These are phyloP conservation scores for Crithidia sp. DNA, from an alignment of 208 protist species.

Conservation along the genomic window DNA sequence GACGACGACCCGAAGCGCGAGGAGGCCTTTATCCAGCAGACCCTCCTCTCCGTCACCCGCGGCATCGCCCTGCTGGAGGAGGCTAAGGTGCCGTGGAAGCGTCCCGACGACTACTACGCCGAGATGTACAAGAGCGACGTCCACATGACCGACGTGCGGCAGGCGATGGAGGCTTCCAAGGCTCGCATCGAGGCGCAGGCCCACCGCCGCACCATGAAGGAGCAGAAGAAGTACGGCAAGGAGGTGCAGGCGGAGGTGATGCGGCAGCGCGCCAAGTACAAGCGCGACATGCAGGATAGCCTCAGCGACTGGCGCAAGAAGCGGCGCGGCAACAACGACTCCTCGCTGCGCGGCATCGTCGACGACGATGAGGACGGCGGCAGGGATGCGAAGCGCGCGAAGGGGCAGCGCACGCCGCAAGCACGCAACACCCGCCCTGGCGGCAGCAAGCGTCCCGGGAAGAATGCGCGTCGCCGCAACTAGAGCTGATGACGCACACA, in stretches of 20 bases:
- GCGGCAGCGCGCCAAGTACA: conserved; percentile 93
- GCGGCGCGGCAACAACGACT: conserved; percentile 70
- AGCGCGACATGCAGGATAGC: conserved; percentile 90
- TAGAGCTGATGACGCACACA: background rate
- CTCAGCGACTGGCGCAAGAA: conserved; percentile 90
- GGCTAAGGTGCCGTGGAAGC: conserved; percentile 80
- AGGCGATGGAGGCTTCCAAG: conserved; percentile 87
- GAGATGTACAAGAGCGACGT: conserved; percentile 97
- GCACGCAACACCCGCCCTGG: conserved; percentile 66
- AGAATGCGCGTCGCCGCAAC: conserved; percentile 70
- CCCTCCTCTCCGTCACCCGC: conserved; percentile 77
- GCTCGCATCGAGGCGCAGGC: conserved; percentile 80
- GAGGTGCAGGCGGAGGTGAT: conserved; percentile 94
- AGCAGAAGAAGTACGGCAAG: conserved; percentile 96
- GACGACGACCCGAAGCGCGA: conserved; percentile 93
- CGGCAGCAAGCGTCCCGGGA: conserved; percentile 82
- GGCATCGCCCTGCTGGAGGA: conserved; percentile 82
- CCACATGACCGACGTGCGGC: conserved; percentile 94
- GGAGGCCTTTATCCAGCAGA: conserved; percentile 94
- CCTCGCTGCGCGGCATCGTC: conserved; percentile 68
- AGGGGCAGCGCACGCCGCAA: conserved; percentile 36
- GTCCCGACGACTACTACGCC: conserved; percentile 95
- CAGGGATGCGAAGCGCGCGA: conserved; percentile 20
- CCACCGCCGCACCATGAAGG: conserved; percentile 90
- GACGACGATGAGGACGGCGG: conserved; percentile 42